Conservation (phyloP, 2,329 filamentous ascomycete genomes). For the Coccinonectria pachysandricola region DNA sequence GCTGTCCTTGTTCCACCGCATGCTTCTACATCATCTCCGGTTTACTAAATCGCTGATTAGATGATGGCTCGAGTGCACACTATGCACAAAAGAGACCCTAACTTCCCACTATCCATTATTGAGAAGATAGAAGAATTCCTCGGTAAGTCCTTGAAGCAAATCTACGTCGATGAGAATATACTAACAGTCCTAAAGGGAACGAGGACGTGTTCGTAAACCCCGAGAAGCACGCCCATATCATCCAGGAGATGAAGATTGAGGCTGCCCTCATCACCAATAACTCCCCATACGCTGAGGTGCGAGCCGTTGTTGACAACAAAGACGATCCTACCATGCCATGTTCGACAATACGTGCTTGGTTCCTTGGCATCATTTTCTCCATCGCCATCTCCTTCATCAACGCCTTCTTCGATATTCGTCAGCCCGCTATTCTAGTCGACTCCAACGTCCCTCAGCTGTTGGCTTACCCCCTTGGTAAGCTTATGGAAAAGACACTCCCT, state of each 20-base stretch:
- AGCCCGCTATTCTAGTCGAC: conserved; percentile 22
- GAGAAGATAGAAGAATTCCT: conserved; percentile 28
- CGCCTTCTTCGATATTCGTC: conserved; percentile 30
- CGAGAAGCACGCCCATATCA: conserved; percentile 28
- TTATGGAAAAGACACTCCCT: conserved; percentile 23
- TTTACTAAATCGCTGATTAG: conserved; percentile 13
- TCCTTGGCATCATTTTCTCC: conserved; percentile 27
- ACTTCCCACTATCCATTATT: conserved; percentile 26
- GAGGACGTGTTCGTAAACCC: conserved; percentile 24
- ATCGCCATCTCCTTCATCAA: conserved; percentile 28
- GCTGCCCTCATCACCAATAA: conserved; percentile 41
- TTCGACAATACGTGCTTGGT: conserved; percentile 33
- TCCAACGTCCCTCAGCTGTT: conserved; percentile 30
- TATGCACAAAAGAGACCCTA: conserved; percentile 27
- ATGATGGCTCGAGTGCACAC: conserved; percentile 25
- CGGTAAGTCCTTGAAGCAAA: conserved; percentile 12
- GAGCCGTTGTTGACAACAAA: conserved; percentile 42
- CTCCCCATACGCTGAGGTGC: conserved; percentile 44
- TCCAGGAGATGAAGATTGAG: conserved; percentile 41
- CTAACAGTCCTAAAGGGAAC: conserved; percentile 11
- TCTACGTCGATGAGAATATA: not conserved
- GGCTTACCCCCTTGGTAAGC: conserved; percentile 32
- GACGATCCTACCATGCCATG: conserved; percentile 41
- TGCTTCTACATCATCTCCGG: too few relatives aligned
- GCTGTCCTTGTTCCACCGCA: too few relatives aligned